Conservation (phyloP, 768 basidiomycete species). For the Obba rivulosa region DNA sequence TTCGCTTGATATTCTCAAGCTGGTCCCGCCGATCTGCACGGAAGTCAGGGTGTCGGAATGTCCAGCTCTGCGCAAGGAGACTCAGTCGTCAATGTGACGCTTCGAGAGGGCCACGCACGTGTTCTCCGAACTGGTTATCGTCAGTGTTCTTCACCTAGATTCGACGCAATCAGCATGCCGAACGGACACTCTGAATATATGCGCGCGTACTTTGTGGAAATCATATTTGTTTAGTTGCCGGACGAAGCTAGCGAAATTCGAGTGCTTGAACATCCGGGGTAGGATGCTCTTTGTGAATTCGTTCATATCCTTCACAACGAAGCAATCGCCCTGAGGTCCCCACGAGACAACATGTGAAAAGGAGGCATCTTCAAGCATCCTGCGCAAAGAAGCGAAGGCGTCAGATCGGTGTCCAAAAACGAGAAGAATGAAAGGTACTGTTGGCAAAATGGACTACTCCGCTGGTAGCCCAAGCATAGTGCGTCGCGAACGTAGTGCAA, state of each 20-base stretch:
- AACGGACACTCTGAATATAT: neutral
- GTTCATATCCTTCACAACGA: constrained; percentile 97
- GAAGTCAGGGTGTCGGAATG: constrained; percentile 49
- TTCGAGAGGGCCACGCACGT: constrained; percentile 32
- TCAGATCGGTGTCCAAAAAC: too few relatives aligned
- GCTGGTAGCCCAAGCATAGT: too few relatives aligned
- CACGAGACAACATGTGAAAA: constrained; percentile 76
- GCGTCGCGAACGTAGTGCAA: too few relatives aligned
- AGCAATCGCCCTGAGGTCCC: constrained; percentile 81
- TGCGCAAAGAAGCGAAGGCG: constrained; percentile 31
- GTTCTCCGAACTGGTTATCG: constrained; percentile 65
- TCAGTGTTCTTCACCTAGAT: constrained; percentile 76
- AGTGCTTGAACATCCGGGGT: constrained; percentile 92
- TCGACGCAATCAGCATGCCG: constrained; percentile 10
- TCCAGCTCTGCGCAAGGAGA: constrained; percentile 34
- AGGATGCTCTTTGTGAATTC: constrained; percentile 89
- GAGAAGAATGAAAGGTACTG: too few relatives aligned
- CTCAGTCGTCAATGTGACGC: constrained; percentile 2
- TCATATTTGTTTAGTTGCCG: constrained; percentile 95
- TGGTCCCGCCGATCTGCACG: constrained; percentile 46
- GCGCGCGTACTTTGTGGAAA: constrained; percentile 71
- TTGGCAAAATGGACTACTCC: too few relatives aligned
- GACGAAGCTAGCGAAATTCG: constrained; percentile 90
- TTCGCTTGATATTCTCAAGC: constrained; percentile 64
- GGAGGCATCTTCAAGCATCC: constrained; percentile 82